These are phyloP conservation scores for Backusella tarrabulga DNA, from an alignment of 192 early-diverging fungal species.

Conservation along the genomic window DNA sequence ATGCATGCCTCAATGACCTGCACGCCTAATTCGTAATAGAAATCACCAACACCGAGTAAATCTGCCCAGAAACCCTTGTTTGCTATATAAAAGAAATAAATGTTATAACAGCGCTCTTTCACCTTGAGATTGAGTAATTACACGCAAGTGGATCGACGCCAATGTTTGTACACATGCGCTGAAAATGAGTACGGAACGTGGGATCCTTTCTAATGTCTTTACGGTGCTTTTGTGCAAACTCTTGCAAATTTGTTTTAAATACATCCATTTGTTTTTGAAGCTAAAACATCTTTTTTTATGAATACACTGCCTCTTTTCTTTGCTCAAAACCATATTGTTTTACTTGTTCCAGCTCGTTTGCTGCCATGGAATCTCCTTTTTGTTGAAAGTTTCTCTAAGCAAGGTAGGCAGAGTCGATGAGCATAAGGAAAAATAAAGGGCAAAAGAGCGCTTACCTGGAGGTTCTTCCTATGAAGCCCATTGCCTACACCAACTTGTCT, in stretches of 20 bases:
- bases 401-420: neutral
- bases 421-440: neutral
- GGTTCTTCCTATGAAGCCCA: neutral
- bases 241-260: conserved; percentile 83
- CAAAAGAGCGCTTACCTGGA: neutral
- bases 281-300: conserved; percentile 31
- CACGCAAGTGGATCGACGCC: conserved; percentile 95
- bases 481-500: neutral
- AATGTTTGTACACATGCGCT: conserved; percentile 89
- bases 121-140: conserved; percentile 20
- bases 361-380: conserved; percentile 35
- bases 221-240: conserved; percentile 82
- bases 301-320: neutral
- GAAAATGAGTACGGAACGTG: conserved; percentile 84
- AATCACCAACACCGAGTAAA: conserved; percentile 92
- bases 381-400: conserved; percentile 33
- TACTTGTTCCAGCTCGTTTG: conserved; percentile 52
- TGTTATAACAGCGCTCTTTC: neutral
- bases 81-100: conserved; percentile 43
- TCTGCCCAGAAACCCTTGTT: conserved; percentile 97
- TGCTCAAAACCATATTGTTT: neutral
- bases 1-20: conserved; percentile 92
- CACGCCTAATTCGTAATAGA: conserved; percentile 96
- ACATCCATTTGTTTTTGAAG: conserved; percentile 63
- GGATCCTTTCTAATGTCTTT: conserved; percentile 88